These are phyloP conservation scores for Herpetomonas tarakana DNA, from an alignment of 208 protist species.

Conservation along the genomic window DNA sequence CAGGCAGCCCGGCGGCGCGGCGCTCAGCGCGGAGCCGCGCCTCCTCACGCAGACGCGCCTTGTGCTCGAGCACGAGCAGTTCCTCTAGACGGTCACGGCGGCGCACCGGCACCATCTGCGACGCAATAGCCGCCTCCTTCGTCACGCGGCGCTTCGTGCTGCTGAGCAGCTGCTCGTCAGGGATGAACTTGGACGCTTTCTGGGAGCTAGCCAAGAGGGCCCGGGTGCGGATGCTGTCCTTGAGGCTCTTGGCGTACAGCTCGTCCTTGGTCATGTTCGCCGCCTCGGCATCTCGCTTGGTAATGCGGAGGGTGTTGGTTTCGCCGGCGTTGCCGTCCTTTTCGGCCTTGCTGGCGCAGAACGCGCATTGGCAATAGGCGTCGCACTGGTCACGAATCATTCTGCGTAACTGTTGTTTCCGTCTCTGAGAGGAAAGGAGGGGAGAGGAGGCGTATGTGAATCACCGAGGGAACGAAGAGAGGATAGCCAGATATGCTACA, in stretches of 20 bases:
- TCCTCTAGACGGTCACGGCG: conserved; percentile 87
- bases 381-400: conserved; percentile 84
- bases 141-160: conserved; percentile 59
- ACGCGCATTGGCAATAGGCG: conserved; percentile 79
- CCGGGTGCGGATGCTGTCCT: conserved; percentile 42
- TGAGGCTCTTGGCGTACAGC: conserved; percentile 69
- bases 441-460: neutral
- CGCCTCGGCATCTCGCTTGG: conserved; percentile 29
- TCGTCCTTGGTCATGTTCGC: conserved; percentile 59
- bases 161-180: conserved; percentile 79
- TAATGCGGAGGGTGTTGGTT: conserved; percentile 19
- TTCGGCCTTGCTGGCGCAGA: conserved; percentile 26
- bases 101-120: conserved; percentile 68
- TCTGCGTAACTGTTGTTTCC: neutral
- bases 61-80: conserved; percentile 83
- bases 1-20: conserved; percentile 40
- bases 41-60: conserved; percentile 61
- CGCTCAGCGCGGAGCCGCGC: conserved; percentile 48
- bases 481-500: too few relatives aligned
- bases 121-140: conserved; percentile 55
- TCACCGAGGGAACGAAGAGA: too few relatives aligned
- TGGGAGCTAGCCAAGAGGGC: conserved; percentile 59
- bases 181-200: conserved; percentile 72
- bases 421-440: neutral
- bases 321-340: conserved; percentile 25